These are phyloP conservation scores for Monilinia aucupariae DNA, from an alignment of 2,329 filamentous ascomycete genomes.

Conservation along the genomic window DNA sequence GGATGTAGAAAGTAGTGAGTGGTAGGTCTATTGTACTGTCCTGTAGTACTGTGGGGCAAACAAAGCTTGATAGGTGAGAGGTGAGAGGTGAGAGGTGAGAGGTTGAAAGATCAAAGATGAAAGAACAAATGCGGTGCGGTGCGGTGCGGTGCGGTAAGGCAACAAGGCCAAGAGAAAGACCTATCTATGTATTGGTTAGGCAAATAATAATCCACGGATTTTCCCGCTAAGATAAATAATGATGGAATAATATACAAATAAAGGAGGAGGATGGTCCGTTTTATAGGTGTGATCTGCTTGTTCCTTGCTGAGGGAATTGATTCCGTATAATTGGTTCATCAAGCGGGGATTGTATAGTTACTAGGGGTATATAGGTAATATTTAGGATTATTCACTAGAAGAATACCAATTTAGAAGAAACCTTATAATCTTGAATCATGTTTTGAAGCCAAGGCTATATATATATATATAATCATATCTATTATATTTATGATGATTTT, in stretches of 20 bases:
- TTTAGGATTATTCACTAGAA: too few species aligned
- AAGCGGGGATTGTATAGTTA: too few species aligned
- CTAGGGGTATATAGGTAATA: too few species aligned
- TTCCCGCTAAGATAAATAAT: conserved; percentile 4
- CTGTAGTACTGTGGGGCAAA: background rate
- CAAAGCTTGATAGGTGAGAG: background rate
- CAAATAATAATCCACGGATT: background rate
- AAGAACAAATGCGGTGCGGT: background rate
- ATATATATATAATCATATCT: too few species aligned
- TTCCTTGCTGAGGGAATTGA: background rate
- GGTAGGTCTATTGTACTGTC: too few species aligned
- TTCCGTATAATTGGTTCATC: background rate
- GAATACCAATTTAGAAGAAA: too few species aligned
- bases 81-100: too few species aligned
- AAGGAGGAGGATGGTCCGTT: conserved; percentile 9
- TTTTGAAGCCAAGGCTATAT: too few species aligned
- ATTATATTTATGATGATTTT: too few species aligned
- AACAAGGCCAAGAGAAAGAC: background rate
- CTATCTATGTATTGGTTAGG: too few species aligned
- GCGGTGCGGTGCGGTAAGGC: background rate
- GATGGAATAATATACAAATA: background rate
- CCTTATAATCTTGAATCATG: too few species aligned
- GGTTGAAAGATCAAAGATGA: background rate
- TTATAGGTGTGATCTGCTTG: conserved; percentile 8
- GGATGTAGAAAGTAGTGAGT: background rate